A percentile compares a stretch with the other conserved stretches of the same genome.
Evolutionary conservation across 2,329 filamentous ascomycete species (phyloP).

Genomic region (Anthostomella pinea): DNA sequence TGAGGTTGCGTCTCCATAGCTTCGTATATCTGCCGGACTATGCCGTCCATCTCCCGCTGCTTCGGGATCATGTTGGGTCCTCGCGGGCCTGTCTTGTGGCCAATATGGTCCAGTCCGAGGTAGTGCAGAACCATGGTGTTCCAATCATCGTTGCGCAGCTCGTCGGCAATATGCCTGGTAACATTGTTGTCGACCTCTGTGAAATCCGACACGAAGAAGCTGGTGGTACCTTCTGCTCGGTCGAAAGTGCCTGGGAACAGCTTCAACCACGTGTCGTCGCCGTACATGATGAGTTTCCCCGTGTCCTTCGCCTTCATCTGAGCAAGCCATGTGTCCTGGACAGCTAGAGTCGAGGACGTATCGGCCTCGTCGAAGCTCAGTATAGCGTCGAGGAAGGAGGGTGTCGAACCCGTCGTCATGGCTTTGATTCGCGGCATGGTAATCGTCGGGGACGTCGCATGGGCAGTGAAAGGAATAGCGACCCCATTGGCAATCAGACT

Average conservation of each 20-base stretch:
- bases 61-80: conserved; percentile 91
- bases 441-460: conserved; percentile 94
- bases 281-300: conserved; percentile 88
- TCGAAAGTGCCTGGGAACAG: conserved; percentile 88
- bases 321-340: conserved; percentile 93
- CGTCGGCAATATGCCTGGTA: conserved; percentile 78
- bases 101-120: conserved; percentile 93
- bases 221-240: conserved; percentile 86
- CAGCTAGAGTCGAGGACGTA: conserved; percentile 79
- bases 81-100: conserved; percentile 87
- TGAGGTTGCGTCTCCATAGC: conserved; percentile 70
- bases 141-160: conserved; percentile 80
- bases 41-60: conserved; percentile 87
- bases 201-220: conserved; percentile 98
- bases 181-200: conserved; percentile 98
- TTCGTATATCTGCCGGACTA: conserved; percentile 72
- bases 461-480: conserved; percentile 90
- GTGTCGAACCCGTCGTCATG: conserved; percentile 96
- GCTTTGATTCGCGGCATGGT: conserved; percentile 98
- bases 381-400: conserved; percentile 94
- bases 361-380: conserved; percentile 95
- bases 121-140: conserved; percentile 93
- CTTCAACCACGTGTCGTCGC: conserved; percentile 98
- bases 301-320: conserved; percentile 74
- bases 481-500: conserved; percentile 81